These are phyloP conservation scores for Reticulomyxa filosa DNA, from an alignment of 78 protist genomes.

Conservation along the genomic window DNA sequence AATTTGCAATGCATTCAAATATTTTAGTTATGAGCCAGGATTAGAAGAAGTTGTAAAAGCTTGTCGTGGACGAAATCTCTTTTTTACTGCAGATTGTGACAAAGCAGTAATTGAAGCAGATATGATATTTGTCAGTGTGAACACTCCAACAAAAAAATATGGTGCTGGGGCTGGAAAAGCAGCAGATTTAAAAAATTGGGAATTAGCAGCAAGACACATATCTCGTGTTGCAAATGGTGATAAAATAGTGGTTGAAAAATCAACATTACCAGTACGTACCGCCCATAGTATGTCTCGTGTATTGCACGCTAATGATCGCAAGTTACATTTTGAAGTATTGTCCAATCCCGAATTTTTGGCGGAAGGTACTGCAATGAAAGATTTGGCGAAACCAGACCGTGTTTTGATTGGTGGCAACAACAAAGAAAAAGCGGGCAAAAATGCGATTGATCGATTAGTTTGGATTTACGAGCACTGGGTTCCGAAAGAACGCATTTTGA, in stretches of 20 bases:
- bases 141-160: conserved; percentile 67
- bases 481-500: conserved; percentile 41
- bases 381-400: conserved; percentile 67
- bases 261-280: conserved; percentile 67
- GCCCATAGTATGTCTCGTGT: conserved; percentile 17
- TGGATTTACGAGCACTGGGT: conserved; percentile 63
- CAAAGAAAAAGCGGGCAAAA: conserved; percentile 18
- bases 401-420: conserved; percentile 75
- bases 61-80: neutral
- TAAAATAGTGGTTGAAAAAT: conserved; percentile 70
- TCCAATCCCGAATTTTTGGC: conserved; percentile 87
- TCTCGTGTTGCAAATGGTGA: neutral
- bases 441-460: conserved; percentile 30
- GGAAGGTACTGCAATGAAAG: conserved; percentile 70
- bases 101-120: conserved; percentile 4
- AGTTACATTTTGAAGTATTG: conserved; percentile 27
- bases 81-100: neutral
- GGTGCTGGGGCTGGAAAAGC: conserved; percentile 54
- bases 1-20: neutral
- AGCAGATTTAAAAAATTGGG: conserved; percentile 41
- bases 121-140: conserved; percentile 67
- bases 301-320: neutral
- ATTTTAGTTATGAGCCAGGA: conserved; percentile 64
- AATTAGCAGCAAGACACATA: conserved; percentile 22
- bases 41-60: conserved; percentile 34